Evolutionary conservation across 2,329 filamentous ascomycete species (phyloP).

Genomic region (Atkinsonella hypoxylon): DNA sequence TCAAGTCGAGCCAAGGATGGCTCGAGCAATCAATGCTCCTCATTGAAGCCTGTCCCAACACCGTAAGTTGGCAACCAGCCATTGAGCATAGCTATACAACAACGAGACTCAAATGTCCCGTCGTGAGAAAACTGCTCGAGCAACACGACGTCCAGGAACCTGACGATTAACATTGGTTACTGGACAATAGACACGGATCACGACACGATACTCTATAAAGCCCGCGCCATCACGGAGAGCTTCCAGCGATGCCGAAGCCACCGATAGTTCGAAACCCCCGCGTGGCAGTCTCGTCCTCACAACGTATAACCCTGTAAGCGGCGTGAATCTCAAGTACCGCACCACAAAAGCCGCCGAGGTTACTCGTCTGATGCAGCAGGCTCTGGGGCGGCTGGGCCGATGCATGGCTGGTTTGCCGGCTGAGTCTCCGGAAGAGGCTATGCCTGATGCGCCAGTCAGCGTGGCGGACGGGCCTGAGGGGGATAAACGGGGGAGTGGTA

Average conservation of each 20-base stretch:
- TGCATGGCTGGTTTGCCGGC: conserved; percentile 47
- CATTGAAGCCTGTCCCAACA: conserved; percentile 72
- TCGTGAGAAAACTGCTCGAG: no score
- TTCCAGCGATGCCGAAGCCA: conserved; percentile 15
- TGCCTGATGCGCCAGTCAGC: conserved; percentile 25
- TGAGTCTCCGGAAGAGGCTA: conserved; percentile 28
- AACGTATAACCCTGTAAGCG: conserved; percentile 74
- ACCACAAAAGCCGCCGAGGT: conserved; percentile 90
- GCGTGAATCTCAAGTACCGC: conserved; percentile 78
- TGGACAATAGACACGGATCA: conserved; percentile 92
- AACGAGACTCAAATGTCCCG: no score
- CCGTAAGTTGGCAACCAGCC: conserved; percentile 58
- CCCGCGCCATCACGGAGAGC: conserved; percentile 24
- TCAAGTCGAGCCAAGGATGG: conserved; percentile 79
- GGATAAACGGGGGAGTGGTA: conserved; percentile 21
- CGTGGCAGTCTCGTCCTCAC: conserved; percentile 70
- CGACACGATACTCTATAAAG: conserved; percentile 76
- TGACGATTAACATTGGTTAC: no score
- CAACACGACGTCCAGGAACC: no score
- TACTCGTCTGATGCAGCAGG: conserved; percentile 58
- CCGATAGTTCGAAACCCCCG: conserved; percentile 31
- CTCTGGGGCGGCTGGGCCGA: conserved; percentile 64
- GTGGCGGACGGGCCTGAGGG: conserved; percentile 3
- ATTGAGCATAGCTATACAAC: no score
- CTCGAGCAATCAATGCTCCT: conserved; percentile 78